Evolutionary conservation across 495 filamentous ascomycete genomes (phyloP), one percentile per base, ranked within the genome.

Genomic region (Penicillium odoratum): DNA sequence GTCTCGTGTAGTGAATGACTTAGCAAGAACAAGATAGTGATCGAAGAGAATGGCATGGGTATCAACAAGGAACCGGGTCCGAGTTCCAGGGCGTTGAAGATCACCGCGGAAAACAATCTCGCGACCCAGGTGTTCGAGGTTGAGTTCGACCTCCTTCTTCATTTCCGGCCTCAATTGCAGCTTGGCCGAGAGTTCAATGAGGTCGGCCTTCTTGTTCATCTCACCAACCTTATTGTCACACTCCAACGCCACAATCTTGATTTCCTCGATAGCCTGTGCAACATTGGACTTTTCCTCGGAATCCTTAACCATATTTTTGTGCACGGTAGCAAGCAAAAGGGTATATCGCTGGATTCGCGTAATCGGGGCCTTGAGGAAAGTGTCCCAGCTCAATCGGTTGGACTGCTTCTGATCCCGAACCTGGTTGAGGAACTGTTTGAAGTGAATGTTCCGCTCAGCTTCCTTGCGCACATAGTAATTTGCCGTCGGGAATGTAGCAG

Each of bases 201-300:
- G 76, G 54, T 88, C 87, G n/a, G 96, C 90, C 72, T 92, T 93
- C 74, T 92, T 93, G 54, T 83, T 80, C 85, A 91, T 92, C 71
- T 99, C 94, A 31, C 87, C 93, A n/a, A 99, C 94, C 61, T 91
- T 90, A 29, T 86, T 84, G 65, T 99, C 92, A 69, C 94, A 99
- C 64, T 98, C 95, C 57, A 91, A 69, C 0, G 95, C 96, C 30
- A 97, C 94, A 18, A 81, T 77, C 70, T 91, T 93, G 68, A 98
- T 94, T 73, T 99, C 94, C n/a, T 97, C 92, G 51, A 96, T 91
- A 8, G 94, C 94, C 44, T 83, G 85, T 38, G 82, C 79, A 31
- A 99, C 78, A 68, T 94, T 99, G 4, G 82, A 71, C 73, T 94
- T 96, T 74, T 99, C 94, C 69, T 97, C 93, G 7, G 83, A 88